These are phyloP conservation scores for Syncephalastrum sp. DNA, from an alignment of 371 early-diverging fungal species.

Conservation along the genomic window DNA sequence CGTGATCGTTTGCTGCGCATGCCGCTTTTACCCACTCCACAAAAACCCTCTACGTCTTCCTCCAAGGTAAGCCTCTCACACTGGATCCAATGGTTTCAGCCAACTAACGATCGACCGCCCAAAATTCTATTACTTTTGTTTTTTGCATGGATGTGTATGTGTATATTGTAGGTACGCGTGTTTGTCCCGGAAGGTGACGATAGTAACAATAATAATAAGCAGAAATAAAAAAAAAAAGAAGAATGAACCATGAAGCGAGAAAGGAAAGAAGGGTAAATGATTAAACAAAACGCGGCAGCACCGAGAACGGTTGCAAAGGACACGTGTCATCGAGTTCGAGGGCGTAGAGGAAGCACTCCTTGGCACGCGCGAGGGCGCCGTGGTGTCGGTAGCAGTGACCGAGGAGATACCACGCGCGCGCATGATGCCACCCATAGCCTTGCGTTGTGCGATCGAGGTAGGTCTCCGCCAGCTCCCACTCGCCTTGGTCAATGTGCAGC, in stretches of 20 bases:
- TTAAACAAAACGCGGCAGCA: conserved; percentile 32
- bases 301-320: conserved; percentile 21
- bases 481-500: conserved; percentile 14
- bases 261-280: conserved; percentile 11
- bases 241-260: neutral
- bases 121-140: no score
- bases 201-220: no score
- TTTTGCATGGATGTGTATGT: no score
- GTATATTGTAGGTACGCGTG: no score
- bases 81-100: no score
- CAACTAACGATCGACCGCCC: no score
- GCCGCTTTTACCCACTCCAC: conserved; percentile 12
- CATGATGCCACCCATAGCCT: conserved; percentile 34
- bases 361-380: conserved; percentile 29
- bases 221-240: no score
- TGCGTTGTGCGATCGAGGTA: conserved; percentile 18
- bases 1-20: conserved; percentile 16
- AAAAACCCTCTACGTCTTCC: no score
- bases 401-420: conserved; percentile 34
- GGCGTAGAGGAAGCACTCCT: conserved; percentile 31
- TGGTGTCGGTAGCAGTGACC: conserved; percentile 21
- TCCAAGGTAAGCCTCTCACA: no score
- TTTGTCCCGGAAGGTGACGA: no score
- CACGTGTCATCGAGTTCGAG: conserved; percentile 28
- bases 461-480: conserved; percentile 35